Base-by-base conservation (phyloP, 495 filamentous ascomycete species). In the Penicillium alfredii region DNA sequence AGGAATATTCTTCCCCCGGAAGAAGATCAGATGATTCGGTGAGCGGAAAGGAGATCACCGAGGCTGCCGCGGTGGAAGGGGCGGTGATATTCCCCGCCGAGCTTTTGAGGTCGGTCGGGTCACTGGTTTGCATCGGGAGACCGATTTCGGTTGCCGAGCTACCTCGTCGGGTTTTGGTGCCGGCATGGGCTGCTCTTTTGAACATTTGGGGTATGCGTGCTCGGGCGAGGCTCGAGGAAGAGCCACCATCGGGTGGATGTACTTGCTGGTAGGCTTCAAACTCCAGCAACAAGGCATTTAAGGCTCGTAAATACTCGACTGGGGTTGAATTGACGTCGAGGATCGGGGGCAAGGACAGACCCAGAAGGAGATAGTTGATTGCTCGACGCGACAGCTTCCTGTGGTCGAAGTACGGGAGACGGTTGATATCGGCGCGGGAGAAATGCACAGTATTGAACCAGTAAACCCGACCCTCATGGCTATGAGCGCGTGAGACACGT, bases 391-490 rank as follows among this genome's bases (percentile, higher is more conserved):
- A 80, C 19, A 95, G 78, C 52, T 88, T 90, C 45, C 79, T 77
- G 16, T 76, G 58, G 45, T 92, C 82, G 50, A 94, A 88, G 59
- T 88, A 94, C 18, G 93, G 81, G 58, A 94, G 78, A 42, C 77
- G 82, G 19, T 74, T 62, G 19, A 97, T 72, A 56, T 95, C 87
- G 15, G 77, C 59, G 45, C 86, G 87, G 42, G 85, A 81, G 60
- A 94, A 95, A 57, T 92, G 80, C 28, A 96, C 74, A 0, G 92
- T 93, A 63, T 95, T 95, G 62, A 95, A 95, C 88, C 90, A 97
- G 67, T 94, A 96, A 14, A 94, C 80, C 33, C 83, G 82, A 31
- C 93, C 90, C 65, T 94, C 87, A 47, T 95, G 85, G 14, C 88
- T 94, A 50, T 22, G 22, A 30, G 18, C 28, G 11, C 19, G 14